phyloP scores from a whole-genome alignment of 2,329 filamentous ascomycete genomes.

The Ustulina deusta region DNA sequence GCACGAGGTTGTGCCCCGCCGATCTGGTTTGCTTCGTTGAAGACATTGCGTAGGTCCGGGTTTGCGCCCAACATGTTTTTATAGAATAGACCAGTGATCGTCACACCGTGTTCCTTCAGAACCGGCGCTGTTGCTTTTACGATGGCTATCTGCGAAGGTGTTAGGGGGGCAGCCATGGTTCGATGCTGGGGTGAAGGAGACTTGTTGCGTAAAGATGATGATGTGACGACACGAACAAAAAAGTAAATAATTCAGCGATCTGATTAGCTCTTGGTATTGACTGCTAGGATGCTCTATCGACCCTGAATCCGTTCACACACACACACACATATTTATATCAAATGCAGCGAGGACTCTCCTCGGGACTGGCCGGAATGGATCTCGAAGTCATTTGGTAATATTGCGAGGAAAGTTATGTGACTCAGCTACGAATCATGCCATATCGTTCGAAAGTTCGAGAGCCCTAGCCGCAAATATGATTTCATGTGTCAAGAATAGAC shows the following conservation, averaged over 20 bases:
- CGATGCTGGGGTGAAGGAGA: neutral
- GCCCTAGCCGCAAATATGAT: neutral
- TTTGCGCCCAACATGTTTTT: constrained; percentile 72
- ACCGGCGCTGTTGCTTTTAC: constrained; percentile 84
- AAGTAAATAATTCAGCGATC: neutral
- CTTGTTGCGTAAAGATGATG: neutral
- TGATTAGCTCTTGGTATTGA: too few relatives aligned
- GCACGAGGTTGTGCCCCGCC: constrained; percentile 77
- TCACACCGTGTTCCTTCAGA: constrained; percentile 73
- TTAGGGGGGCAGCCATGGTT: constrained; percentile 62
- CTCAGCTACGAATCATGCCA: constrained; percentile 27
- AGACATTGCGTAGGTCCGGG: constrained; percentile 75
- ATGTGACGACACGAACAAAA: neutral
- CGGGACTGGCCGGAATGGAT: constrained; percentile 28
- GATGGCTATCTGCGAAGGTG: constrained; percentile 72
- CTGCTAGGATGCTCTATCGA: neutral
- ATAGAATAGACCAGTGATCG: constrained; percentile 81
- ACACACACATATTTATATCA: constrained; percentile 21
- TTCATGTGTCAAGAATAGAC: constrained; percentile 26
- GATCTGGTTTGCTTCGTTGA: constrained; percentile 76
- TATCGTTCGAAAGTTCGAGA: constrained; percentile 23
- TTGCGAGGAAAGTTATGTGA: neutral
- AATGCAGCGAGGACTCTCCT: neutral
- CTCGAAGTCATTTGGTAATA: constrained; percentile 4
- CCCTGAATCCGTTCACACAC: neutral